Evolutionary conservation across 306 rosid species (phyloP).

Genomic region (Alnus rubra): DNA sequence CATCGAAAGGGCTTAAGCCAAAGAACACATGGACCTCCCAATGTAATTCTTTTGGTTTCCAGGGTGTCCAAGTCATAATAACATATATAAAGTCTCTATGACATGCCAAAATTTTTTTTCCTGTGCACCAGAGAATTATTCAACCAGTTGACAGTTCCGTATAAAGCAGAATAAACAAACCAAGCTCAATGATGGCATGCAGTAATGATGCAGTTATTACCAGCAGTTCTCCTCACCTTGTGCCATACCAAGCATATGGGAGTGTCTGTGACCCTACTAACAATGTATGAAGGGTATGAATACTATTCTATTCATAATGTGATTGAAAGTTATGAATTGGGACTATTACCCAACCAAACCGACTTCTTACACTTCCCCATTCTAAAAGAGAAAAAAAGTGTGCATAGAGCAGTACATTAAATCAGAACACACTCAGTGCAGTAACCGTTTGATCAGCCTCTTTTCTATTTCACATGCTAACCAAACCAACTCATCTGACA

Average conservation of each 20-base stretch:
- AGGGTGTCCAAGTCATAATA: too few species aligned
- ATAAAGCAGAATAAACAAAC: too few species aligned
- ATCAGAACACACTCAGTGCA: slow-evolving; percentile 3
- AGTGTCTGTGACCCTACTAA: not conserved
- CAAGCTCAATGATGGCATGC: too few species aligned
- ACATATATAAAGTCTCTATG: not conserved
- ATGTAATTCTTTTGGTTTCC: too few species aligned
- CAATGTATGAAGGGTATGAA: not conserved
- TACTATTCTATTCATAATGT: not conserved
- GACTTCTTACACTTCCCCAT: not conserved
- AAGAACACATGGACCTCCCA: not conserved
- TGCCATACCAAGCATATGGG: not conserved
- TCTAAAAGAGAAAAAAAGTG: not conserved
- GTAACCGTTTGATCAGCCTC: not conserved
- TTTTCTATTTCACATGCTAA: not conserved
- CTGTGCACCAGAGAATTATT: not conserved
- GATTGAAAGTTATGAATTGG: not conserved
- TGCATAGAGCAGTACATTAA: not conserved
- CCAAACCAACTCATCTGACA: not conserved
- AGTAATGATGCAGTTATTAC: too few species aligned
- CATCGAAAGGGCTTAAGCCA: not conserved
- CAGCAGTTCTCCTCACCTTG: not conserved
- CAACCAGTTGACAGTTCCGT: too few species aligned
- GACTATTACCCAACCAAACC: not conserved
- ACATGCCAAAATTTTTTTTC: too few species aligned